A percentile compares a stretch with the other conserved stretches of the same genome.
These are phyloP conservation scores for Zasmidium cellare DNA, from an alignment of 2,329 filamentous ascomycete species.

Conservation along the genomic window DNA sequence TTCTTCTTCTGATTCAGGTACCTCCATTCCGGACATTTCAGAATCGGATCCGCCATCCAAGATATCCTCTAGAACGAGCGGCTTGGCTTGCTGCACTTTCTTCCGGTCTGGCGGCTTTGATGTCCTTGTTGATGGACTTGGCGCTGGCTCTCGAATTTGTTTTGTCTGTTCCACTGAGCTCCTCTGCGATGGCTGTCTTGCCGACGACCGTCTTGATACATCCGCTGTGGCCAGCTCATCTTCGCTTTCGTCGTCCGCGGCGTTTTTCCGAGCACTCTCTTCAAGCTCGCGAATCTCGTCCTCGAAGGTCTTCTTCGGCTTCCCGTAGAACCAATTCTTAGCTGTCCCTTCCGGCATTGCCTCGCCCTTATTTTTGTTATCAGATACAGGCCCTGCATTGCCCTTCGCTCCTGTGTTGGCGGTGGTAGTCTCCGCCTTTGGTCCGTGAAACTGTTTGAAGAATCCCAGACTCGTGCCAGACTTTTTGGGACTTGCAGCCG, in stretches of 20 bases:
- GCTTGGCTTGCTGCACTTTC: conserved; percentile 11
- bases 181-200: neutral
- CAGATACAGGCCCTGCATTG: neutral
- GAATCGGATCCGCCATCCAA: neutral
- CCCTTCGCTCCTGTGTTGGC: neutral
- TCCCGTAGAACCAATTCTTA: conserved; percentile 10
- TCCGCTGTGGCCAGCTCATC: conserved; percentile 16
- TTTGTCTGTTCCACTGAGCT: neutral
- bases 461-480: conserved; percentile 19
- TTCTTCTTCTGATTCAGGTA: conserved; percentile 6
- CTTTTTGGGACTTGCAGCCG: conserved; percentile 3
- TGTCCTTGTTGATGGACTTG: neutral
- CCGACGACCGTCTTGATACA: conserved; percentile 5
- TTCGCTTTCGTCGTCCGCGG: conserved; percentile 21
- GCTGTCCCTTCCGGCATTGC: neutral
- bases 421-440: neutral
- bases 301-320: conserved; percentile 33
- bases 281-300: conserved; percentile 34
- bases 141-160: neutral
- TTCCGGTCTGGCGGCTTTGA: conserved; percentile 12
- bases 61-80: neutral
- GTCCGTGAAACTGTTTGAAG: conserved; percentile 30
- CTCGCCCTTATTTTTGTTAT: neutral
- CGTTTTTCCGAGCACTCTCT: conserved; percentile 24
- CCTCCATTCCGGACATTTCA: neutral